Conservation (phyloP, 2,329 filamentous ascomycete genomes). For the Fusarium sp. region DNA sequence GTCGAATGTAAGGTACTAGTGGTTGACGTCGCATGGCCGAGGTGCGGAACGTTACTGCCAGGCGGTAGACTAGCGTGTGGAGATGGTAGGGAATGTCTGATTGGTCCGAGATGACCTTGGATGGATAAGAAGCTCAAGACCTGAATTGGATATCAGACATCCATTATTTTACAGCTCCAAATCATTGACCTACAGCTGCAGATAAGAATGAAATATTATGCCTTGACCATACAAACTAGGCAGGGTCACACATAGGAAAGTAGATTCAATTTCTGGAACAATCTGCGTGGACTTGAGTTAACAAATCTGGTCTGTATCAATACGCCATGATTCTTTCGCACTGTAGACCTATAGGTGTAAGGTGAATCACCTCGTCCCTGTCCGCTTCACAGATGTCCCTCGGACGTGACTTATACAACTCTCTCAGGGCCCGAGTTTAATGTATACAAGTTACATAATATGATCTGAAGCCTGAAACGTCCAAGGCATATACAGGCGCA, state of each 20-base stretch:
- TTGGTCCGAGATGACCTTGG: not conserved
- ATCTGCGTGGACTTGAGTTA: not conserved
- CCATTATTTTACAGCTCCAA: not conserved
- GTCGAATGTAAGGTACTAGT: not conserved
- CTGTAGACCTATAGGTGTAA: not conserved
- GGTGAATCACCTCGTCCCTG: not conserved
- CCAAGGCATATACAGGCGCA: not conserved
- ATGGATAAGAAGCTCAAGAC: not conserved
- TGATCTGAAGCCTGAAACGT: not conserved
- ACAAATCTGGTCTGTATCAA: not conserved
- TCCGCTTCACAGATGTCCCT: not conserved
- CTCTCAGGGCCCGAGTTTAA: not conserved
- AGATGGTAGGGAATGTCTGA: not conserved
- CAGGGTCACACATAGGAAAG: not conserved
- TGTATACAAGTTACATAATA: not conserved
- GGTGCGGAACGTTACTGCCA: constrained; percentile 43
- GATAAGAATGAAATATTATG: not conserved
- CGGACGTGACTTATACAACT: not conserved
- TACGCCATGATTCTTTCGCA: too few species aligned
- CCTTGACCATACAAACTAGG: not conserved
- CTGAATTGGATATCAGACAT: not conserved
- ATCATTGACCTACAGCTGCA: not conserved
- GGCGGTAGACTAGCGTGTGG: constrained; percentile 43
- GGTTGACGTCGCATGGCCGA: constrained; percentile 37
- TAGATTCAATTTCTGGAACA: not conserved